These are phyloP conservation scores for Calonectria hongkongensis DNA, from an alignment of 2,329 filamentous ascomycete genomes.

Conservation along the genomic window DNA sequence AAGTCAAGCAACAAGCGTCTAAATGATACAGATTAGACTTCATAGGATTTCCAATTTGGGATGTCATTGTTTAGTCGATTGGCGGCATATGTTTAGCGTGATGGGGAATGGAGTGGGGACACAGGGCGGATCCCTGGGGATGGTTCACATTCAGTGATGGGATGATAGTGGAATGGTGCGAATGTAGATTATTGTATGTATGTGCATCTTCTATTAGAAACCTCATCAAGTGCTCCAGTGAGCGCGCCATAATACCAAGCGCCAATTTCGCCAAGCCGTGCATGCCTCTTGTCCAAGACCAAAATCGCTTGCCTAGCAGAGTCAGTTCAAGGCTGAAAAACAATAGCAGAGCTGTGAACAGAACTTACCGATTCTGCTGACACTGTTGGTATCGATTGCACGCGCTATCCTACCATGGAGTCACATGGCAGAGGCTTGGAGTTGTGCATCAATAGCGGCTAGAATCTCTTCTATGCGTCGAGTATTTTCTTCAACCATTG, in stretches of 20 bases:
- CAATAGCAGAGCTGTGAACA: too few species aligned
- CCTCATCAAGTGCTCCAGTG: background rate
- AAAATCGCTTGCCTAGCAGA: too few species aligned
- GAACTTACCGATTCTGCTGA: conserved; percentile 2
- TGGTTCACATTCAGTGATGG: background rate
- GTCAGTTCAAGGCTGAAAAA: background rate
- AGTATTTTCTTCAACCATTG: conserved; percentile 4
- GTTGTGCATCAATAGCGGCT: conserved; percentile 32
- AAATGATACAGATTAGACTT: conserved; percentile 17
- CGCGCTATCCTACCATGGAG: background rate
- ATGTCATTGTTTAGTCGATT: background rate
- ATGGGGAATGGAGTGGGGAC: conserved; percentile 3
- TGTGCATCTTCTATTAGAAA: conserved; percentile 3
- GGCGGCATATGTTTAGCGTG: background rate
- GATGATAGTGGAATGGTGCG: background rate
- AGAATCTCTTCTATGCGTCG: conserved; percentile 41
- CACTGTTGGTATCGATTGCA: background rate
- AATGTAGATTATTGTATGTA: conserved; percentile 3
- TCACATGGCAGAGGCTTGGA: conserved; percentile 28
- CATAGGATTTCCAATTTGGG: conserved; percentile 9
- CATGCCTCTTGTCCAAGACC: background rate
- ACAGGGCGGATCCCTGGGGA: conserved; percentile 13
- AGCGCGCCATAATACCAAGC: background rate
- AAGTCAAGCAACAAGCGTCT: background rate
- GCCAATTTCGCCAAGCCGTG: background rate